A percentile compares a stretch with the other conserved stretches of the same genome.
phyloP scores from a whole-genome alignment of 257 asterid genomes.

The Sherardia arvensis region DNA sequence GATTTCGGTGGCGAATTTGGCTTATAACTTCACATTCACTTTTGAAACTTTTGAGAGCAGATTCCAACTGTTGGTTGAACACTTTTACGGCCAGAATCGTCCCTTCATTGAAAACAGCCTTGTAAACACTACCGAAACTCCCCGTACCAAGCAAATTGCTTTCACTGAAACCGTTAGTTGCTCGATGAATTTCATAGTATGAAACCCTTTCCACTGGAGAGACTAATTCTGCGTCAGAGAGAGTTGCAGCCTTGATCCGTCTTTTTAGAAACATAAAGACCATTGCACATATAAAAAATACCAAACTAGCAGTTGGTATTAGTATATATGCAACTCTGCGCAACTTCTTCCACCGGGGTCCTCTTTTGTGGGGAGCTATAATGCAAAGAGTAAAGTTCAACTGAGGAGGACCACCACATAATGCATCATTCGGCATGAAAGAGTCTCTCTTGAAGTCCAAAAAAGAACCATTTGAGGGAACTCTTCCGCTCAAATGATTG shows the following conservation, averaged over 20 bases:
- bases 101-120: neutral
- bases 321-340: neutral
- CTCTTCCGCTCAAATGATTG: neutral
- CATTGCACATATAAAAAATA: no score
- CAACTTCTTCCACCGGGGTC: neutral
- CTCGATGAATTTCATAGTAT: neutral
- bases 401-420: slow-evolving; percentile 4
- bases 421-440: slow-evolving; percentile 1
- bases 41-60: neutral
- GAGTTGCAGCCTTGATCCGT: neutral
- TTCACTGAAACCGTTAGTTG: neutral
- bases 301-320: neutral
- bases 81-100: neutral
- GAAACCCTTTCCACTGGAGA: neutral
- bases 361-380: neutral
- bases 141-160: slow-evolving; percentile 2
- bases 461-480: neutral
- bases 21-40: slow-evolving; percentile 1
- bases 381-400: neutral
- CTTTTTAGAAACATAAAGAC: neutral
- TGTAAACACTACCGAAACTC: neutral
- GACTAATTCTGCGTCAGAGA: neutral
- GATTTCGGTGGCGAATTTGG: neutral
- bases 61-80: neutral
- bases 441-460: neutral